Base-by-base conservation (phyloP, 441 rosid genomes). In the Populus hybrid region DNA sequence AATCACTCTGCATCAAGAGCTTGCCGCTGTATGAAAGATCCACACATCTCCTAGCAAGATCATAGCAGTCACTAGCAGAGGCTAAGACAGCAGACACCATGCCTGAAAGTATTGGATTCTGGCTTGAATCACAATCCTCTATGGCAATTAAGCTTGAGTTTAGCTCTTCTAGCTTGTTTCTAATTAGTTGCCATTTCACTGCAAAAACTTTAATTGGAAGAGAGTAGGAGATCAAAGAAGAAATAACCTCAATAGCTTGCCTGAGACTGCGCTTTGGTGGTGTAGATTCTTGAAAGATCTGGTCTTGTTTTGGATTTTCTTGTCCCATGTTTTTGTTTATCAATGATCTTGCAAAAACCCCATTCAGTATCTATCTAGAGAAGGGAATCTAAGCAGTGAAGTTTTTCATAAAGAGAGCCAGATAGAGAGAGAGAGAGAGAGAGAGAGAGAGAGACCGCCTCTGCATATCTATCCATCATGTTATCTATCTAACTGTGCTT, bases 1-100 rank as follows among this genome's bases (percentile, higher is more conserved):
- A 86, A 84, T 94, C 97, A 73, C 98, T 94, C 86, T 95, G 98
- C 98, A 95, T 95, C 88, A 94, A 82, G 21, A 95, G 95, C 94
- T 94, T 94, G 16, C 99, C 99, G 70, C 90, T 87, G 87, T 85
- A 95, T 0, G 94, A 85, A 77, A 90, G 89, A 86, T 94, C 90
- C 66, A 89, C 84, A 70, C 98, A 94, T 21, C 91, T 82, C 61
- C 87, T 81, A 16, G 94, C 97, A 72, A 91, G 97, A 84, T 89
- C 91, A 80, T 75, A 75, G 77, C 94, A 89, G 66, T 87, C 89
- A 23, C 73, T 82, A 23, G 86, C 81, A 11, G 95, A 82, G 40
- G 34, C 79, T 63, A 84, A 66, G n/a, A 90, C 77, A 64, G 90
- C 88, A 34, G 88, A 76, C 69, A 94, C 38, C 77, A 90, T 77